Evolutionary conservation across 2,329 filamentous ascomycete genomes (phyloP).

Genomic region (Ilyonectria sp.): DNA sequence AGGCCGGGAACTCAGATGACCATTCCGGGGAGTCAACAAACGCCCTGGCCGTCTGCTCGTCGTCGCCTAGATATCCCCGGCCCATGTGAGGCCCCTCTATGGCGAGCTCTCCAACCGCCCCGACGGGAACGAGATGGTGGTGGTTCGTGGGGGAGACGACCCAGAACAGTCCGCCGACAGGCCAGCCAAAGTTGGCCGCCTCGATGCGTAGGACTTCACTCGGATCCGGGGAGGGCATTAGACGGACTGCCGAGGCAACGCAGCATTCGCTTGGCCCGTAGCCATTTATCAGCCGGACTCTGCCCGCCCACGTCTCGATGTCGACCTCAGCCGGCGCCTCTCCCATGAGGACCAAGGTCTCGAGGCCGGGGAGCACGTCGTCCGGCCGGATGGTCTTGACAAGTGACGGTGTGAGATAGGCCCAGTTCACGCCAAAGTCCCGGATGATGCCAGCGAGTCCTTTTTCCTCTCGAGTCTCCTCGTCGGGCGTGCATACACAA

Average conservation of each 20-base stretch:
- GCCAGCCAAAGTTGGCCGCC: slow-evolving; percentile 37
- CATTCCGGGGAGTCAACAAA: slow-evolving; percentile 46
- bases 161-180: slow-evolving; percentile 44
- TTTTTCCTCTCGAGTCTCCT: slow-evolving; percentile 27
- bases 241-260: slow-evolving; percentile 31
- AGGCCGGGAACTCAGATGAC: slow-evolving; percentile 11
- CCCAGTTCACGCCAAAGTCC: slow-evolving; percentile 36
- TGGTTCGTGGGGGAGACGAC: slow-evolving; percentile 47
- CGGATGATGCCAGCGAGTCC: slow-evolving; percentile 3
- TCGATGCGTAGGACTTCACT: slow-evolving; percentile 23
- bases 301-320: slow-evolving; percentile 38
- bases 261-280: slow-evolving; percentile 43
- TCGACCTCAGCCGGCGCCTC: slow-evolving; percentile 44
- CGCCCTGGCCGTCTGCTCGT: slow-evolving; percentile 50
- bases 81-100: slow-evolving; percentile 60
- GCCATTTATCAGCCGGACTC: slow-evolving; percentile 34
- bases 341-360: slow-evolving; percentile 43
- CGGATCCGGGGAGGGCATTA: no score
- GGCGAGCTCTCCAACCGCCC: slow-evolving; percentile 53
- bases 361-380: slow-evolving; percentile 34
- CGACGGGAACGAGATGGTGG: slow-evolving; percentile 49
- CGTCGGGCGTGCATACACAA: slow-evolving; percentile 33
- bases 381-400: slow-evolving; percentile 33
- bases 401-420: slow-evolving; percentile 37
- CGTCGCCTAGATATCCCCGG: slow-evolving; percentile 63